phyloP scores from a whole-genome alignment of 768 basidiomycete species.

The Mycena olivaceomarginata region DNA sequence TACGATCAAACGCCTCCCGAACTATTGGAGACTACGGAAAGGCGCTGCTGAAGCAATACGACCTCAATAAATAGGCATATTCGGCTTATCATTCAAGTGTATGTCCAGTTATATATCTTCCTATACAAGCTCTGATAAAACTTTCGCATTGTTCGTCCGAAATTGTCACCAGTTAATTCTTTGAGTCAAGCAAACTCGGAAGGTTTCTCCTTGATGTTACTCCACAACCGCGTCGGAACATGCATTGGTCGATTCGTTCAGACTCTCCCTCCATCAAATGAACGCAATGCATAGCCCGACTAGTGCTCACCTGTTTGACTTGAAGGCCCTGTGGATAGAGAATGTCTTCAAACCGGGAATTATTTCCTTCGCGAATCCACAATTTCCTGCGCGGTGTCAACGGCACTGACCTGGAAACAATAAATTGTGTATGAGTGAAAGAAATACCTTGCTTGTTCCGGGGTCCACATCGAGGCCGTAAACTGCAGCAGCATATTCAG shows the following conservation, averaged over 20 bases:
- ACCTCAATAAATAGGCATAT: not conserved
- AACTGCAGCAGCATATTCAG: too few relatives aligned
- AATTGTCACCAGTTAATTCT: not conserved
- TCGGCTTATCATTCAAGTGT: too few relatives aligned
- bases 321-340: slow-evolving; percentile 12
- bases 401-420: not conserved
- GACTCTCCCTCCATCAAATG: too few relatives aligned
- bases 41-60: slow-evolving; percentile 13
- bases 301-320: not conserved
- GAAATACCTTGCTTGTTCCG: slow-evolving; percentile 17
- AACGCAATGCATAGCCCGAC: not conserved
- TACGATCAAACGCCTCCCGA: slow-evolving; percentile 15
- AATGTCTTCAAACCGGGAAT: slow-evolving; percentile 12
- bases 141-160: not conserved
- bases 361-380: slow-evolving; percentile 9
- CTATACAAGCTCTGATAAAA: too few relatives aligned
- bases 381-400: slow-evolving; percentile 4
- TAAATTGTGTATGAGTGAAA: not conserved
- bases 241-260: not conserved
- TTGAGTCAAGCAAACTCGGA: not conserved
- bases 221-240: slow-evolving; percentile 14
- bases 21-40: slow-evolving; percentile 18
- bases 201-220: slow-evolving; percentile 25
- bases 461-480: slow-evolving; percentile 17
- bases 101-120: too few relatives aligned